Conservation (phyloP, 2,329 filamentous ascomycete genomes). For the Claviceps quebecensis region DNA sequence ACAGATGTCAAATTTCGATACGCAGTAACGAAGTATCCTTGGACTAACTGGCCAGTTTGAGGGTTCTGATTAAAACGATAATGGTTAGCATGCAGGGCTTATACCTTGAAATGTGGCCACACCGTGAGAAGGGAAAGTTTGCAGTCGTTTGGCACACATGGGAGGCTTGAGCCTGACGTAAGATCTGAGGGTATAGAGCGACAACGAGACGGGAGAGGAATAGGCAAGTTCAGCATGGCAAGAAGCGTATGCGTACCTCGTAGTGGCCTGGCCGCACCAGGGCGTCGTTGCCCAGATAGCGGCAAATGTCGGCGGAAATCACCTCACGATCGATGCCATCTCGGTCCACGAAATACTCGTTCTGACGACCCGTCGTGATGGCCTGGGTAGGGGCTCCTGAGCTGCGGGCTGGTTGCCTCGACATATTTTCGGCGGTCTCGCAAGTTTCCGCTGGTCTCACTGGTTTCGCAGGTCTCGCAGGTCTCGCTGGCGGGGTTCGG, state of each 20-base stretch:
- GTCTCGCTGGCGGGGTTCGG: constrained; percentile 4
- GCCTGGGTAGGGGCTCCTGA: constrained; percentile 19
- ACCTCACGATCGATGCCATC: constrained; percentile 75
- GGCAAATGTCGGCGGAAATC: constrained; percentile 73
- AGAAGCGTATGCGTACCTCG: constrained; percentile 38
- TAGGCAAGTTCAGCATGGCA: neutral
- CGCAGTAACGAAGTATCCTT: constrained; percentile 65
- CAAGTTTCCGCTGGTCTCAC: no score
- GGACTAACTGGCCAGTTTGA: constrained; percentile 43
- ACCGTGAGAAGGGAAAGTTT: neutral
- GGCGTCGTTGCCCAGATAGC: constrained; percentile 71
- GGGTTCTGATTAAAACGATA: constrained; percentile 28
- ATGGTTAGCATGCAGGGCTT: neutral
- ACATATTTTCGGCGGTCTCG: constrained; percentile 15
- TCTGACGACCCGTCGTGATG: constrained; percentile 38
- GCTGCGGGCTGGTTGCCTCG: constrained; percentile 24
- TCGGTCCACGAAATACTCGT: constrained; percentile 68
- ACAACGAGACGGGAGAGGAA: neutral
- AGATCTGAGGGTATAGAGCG: no score
- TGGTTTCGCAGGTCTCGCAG: no score
- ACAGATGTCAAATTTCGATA: constrained; percentile 69
- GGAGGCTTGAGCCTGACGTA: neutral
- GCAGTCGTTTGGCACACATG: no score
- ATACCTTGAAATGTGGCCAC: neutral
- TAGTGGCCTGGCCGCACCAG: constrained; percentile 62